phyloP scores from a whole-genome alignment of 352 stramenopile species.

The Detonula confervacea region DNA sequence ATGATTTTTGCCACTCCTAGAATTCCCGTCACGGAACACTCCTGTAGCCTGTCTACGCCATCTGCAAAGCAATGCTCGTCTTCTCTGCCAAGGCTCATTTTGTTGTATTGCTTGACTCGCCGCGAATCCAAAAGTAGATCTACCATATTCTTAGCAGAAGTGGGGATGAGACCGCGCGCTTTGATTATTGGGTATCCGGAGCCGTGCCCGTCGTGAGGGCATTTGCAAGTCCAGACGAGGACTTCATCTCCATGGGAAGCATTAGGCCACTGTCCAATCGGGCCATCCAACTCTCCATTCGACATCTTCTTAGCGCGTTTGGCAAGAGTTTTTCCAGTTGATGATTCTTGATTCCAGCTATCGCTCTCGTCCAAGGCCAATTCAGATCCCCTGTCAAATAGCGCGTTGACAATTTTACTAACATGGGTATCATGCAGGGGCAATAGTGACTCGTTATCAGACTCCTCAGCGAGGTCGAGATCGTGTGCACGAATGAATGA shows the following conservation, averaged over 20 bases:
- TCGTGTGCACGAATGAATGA: constrained; percentile 31
- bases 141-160: constrained; percentile 40
- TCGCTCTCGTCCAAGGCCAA: constrained; percentile 65
- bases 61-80: constrained; percentile 50
- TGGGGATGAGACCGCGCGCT: constrained; percentile 44
- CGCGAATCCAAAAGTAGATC: constrained; percentile 48
- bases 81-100: constrained; percentile 52
- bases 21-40: constrained; percentile 48
- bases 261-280: constrained; percentile 51
- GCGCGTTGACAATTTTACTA: constrained; percentile 30
- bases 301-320: constrained; percentile 25
- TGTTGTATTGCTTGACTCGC: constrained; percentile 55
- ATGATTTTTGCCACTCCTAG: constrained; percentile 67
- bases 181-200: constrained; percentile 61
- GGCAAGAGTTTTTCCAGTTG: constrained; percentile 56
- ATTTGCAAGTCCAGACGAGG: constrained; percentile 50
- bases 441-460: constrained; percentile 19
- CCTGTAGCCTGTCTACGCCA: constrained; percentile 27
- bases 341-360: constrained; percentile 52
- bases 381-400: constrained; percentile 56
- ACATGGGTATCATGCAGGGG: constrained; percentile 29
- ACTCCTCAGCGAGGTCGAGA: constrained; percentile 1
- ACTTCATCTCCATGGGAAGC: constrained; percentile 45
- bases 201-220: constrained; percentile 41
- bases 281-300: constrained; percentile 15